phyloP scores from a whole-genome alignment of 2,329 filamentous ascomycete species.

The Scedosporium boydii region DNA sequence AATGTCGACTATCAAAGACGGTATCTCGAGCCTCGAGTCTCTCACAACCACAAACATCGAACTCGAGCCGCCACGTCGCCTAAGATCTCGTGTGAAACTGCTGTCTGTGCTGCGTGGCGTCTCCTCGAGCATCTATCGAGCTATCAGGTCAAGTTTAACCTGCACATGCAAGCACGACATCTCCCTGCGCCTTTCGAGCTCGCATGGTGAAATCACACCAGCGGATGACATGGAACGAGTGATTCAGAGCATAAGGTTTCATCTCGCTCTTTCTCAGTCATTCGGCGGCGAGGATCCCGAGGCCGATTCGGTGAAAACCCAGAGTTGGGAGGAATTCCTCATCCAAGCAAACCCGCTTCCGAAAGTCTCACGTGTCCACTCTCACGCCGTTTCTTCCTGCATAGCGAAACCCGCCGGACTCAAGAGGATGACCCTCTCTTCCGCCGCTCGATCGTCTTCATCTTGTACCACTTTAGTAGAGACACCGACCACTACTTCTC shows the following conservation, averaged over 20 bases:
- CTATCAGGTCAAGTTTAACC: not conserved
- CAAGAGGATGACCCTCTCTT: no score
- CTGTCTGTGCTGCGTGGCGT: slow-evolving; percentile 13
- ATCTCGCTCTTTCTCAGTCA: not conserved
- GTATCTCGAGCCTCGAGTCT: slow-evolving; percentile 14
- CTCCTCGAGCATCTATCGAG: slow-evolving; percentile 13
- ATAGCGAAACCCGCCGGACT: no score
- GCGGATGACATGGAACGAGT: slow-evolving; percentile 9
- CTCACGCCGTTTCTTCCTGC: no score
- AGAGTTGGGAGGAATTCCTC: no score
- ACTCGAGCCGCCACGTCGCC: slow-evolving; percentile 13
- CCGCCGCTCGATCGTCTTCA: no score
- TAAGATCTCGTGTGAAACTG: slow-evolving; percentile 12
- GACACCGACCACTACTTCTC: no score
- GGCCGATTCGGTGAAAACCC: no score
- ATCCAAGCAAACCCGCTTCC: no score
- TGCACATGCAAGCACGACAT: slow-evolving; percentile 11
- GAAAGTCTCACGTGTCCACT: no score
- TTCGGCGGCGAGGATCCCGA: not conserved
- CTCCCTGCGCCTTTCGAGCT: slow-evolving; percentile 8
- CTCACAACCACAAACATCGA: slow-evolving; percentile 12
- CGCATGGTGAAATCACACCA: not conserved
- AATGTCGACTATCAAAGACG: slow-evolving; percentile 11
- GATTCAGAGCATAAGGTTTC: not conserved
- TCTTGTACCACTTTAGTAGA: no score